Evolutionary conservation across 441 rosid genomes (phyloP), one percentile per base, ranked within the genome.

Genomic region (Manihot esculenta): DNA sequence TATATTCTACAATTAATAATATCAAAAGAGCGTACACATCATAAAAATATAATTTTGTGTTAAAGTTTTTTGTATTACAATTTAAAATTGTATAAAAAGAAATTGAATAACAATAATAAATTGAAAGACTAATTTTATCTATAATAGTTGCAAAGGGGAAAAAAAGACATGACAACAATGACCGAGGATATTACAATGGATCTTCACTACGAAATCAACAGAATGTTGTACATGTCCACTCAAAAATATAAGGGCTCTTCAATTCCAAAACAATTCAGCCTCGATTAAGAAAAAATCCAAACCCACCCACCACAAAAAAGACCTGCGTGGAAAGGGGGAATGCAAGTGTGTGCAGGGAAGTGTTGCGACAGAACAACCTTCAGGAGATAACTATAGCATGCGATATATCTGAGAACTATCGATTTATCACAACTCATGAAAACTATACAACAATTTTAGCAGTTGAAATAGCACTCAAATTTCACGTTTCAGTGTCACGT

Each of bases 401-500:
- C 21, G 15, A 26, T 18, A 20, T 66, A 54, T 42, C 64, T 5
- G 35, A 61, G 33, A n/a, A 56, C 41, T 47, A 56, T 57, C 50
- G 20, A 18, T 44, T 7, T 18, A 15, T 33, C n/a, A n/a, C n/a
- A n/a, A n/a, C n/a, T n/a, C 23, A 64, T 49, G 49, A 57, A 23
- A 35, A 56, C 33, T 60, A 70, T 64, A 62, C 55, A 21, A 65
- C 55, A 60, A 30, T 30, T 30, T 30, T 30, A 4, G 35, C 35
- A 26, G 9, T 48, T 6, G 8, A 17, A 56, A 27, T 10, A n/a
- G 12, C 17, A 50, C 64, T 84, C 79, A 86, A 72, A 72, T 71
- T 33, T 76, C 72, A 44, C 78, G 85, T 84, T 88, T 82, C 62
- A 92, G 79, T 21, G 81, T 75, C 72, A 88, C 83, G 3, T 75